phyloP scores from a whole-genome alignment of 1,284 basidiomycete species.

The Apiotrichum domesticum region DNA sequence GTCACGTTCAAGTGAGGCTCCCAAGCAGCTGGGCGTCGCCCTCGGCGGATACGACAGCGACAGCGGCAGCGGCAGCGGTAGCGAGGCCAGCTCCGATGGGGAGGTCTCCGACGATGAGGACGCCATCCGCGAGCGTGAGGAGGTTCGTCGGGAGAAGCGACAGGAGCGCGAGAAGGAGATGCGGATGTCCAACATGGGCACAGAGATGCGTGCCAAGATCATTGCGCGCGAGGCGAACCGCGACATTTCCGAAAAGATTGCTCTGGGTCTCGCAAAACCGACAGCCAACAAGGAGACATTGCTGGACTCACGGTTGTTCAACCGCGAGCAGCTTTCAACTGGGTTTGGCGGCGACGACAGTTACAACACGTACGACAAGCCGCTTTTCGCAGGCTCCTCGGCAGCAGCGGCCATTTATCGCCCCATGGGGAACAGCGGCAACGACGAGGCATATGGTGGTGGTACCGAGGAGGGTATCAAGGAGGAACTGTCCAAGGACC shows the following conservation, averaged over 20 bases:
- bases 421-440: slow-evolving; percentile 68
- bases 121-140: slow-evolving; percentile 75
- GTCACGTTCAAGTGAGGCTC: slow-evolving; percentile 26
- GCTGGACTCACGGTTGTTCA: slow-evolving; percentile 95
- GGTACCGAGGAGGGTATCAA: slow-evolving; percentile 91
- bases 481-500: slow-evolving; percentile 83
- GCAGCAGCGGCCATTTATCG: slow-evolving; percentile 98
- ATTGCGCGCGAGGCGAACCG: slow-evolving; percentile 89
- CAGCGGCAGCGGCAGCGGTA: slow-evolving; percentile 24
- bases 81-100: slow-evolving; percentile 8
- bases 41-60: slow-evolving; percentile 81
- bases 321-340: slow-evolving; percentile 77
- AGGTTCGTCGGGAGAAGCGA: slow-evolving; percentile 85
- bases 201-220: slow-evolving; percentile 91
- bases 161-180: slow-evolving; percentile 92
- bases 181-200: slow-evolving; percentile 99
- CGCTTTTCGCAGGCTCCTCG: slow-evolving; percentile 89
- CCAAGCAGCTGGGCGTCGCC: slow-evolving; percentile 55
- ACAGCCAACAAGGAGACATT: slow-evolving; percentile 91
- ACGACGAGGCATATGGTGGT: slow-evolving; percentile 84
- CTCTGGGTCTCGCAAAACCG: slow-evolving; percentile 93
- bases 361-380: slow-evolving; percentile 91
- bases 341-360: slow-evolving; percentile 86
- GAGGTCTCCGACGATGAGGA: slow-evolving; percentile 68
- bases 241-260: slow-evolving; percentile 98